Evolutionary conservation across 176 grass and related monocot genomes (phyloP), one percentile per base, ranked within the genome.

Genomic region (Zizania latifolia): DNA sequence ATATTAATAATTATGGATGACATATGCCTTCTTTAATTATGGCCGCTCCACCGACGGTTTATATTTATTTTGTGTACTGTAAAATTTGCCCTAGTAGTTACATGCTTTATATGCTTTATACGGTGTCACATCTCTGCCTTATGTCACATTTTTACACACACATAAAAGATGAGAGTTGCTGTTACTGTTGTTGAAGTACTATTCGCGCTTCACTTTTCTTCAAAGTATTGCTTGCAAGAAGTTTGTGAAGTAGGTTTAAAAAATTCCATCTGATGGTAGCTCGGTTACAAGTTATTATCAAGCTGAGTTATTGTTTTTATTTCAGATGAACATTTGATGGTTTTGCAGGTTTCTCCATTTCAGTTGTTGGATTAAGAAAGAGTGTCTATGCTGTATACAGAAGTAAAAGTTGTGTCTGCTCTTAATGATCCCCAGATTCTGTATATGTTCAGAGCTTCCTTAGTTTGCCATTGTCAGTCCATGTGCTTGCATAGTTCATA

Each of bases 271-370:
- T 27, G 28, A 34, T 29, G 13, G 16, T 16, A 29, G 29, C 39
- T 66, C 5, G 2, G 40, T 59, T 70, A 23, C 17, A 73, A 67
- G 15, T 66, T 71, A 39, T 35, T 41, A 14, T 50, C 50, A 19
- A 51, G 22, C 23, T 62, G 32, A 53, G 19, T 70, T 77, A 2
- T 27, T 28, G 39, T 54, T 43, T 61, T 34, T 56, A 51, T 78
- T 79, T 79, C 55, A 88, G 78, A 29, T 45, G 65, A 17, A 24
- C 32, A 58, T 58, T 31, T 39, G 44, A 71, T 15, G 22, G 62
- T 31, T 63, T 44, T 58, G 8, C 55, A 81, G 56, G 9, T 86
- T 15, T 4, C 17, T 44, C 63, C 27, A 35, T 62, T 61, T 46
- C 54, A 45, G 32, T 76, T 53, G n/a, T 69, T 39, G 8, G 63